These are phyloP conservation scores for Ulota crispa DNA, from an alignment of 225 moss, liverwort and hornwort genomes.

Conservation along the genomic window DNA sequence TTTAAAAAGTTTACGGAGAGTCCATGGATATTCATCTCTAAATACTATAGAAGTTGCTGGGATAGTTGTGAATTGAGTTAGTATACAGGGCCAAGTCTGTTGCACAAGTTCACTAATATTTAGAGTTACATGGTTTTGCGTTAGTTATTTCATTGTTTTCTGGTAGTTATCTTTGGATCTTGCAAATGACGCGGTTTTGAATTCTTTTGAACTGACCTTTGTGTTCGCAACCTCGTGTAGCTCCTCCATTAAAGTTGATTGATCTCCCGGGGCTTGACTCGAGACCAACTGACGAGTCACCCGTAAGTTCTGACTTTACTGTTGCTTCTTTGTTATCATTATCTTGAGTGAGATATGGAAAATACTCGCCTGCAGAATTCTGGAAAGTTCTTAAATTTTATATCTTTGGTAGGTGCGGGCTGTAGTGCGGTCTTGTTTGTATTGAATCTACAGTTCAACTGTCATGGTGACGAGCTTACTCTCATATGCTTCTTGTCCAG, in stretches of 20 bases:
- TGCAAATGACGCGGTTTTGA: not conserved
- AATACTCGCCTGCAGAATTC: not conserved
- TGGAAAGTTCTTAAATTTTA: not conserved
- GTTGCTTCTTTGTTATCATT: not conserved
- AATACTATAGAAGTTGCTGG: not conserved
- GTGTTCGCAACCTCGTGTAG: conserved; percentile 33
- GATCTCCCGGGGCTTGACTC: conserved; percentile 91
- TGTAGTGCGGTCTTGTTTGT: not conserved
- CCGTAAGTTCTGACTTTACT: conserved; percentile 50
- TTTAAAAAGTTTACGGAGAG: not conserved
- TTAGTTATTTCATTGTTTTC: not conserved
- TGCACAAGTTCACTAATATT: not conserved
- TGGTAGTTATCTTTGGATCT: not conserved
- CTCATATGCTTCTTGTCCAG: conserved; percentile 43
- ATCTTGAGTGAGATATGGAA: not conserved
- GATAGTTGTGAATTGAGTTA: not conserved
- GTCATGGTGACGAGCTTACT: not conserved
- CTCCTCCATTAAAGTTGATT: conserved; percentile 90
- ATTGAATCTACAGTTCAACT: not conserved
- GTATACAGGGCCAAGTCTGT: not conserved
- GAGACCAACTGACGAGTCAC: conserved; percentile 80
- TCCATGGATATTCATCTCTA: not conserved
- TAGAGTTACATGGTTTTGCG: not conserved
- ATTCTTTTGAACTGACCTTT: not conserved
- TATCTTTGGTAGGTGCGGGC: not conserved